phyloP scores from a whole-genome alignment of 2,329 filamentous ascomycete species.

The Thelonectria discophora region DNA sequence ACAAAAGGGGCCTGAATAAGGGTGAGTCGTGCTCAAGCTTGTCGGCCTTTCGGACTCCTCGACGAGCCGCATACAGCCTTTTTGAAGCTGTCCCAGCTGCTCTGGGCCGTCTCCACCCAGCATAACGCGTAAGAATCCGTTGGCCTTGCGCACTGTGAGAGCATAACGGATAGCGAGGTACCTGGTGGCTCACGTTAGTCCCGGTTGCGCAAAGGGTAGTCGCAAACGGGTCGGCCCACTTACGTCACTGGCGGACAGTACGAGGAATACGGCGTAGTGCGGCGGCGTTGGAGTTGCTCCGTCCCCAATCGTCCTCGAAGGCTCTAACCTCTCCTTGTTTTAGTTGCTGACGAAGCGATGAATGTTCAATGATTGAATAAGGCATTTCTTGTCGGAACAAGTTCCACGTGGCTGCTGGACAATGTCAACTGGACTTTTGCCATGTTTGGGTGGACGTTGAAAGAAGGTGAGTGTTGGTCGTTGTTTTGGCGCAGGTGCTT shows the following conservation, averaged over 20 bases:
- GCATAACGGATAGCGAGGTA: constrained; percentile 46
- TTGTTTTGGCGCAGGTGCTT: too few relatives aligned
- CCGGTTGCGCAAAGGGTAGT: constrained; percentile 12
- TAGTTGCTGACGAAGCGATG: background rate
- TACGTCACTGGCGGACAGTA: constrained; percentile 16
- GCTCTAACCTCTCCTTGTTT: background rate
- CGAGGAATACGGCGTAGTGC: constrained; percentile 28
- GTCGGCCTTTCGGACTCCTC: background rate
- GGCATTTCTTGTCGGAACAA: background rate
- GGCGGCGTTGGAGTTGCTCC: constrained; percentile 21
- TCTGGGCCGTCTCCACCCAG: constrained; percentile 31
- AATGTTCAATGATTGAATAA: background rate
- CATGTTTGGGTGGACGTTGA: too few relatives aligned
- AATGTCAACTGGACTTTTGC: too few relatives aligned
- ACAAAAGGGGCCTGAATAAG: background rate
- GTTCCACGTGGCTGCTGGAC: too few relatives aligned
- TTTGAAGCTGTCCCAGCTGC: constrained; percentile 29
- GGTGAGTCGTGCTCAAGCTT: background rate
- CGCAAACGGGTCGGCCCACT: constrained; percentile 15
- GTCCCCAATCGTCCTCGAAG: constrained; percentile 4
- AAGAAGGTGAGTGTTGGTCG: too few relatives aligned
- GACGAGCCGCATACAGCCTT: constrained; percentile 20
- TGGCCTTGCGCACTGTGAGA: constrained; percentile 33
- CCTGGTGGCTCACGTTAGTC: background rate
- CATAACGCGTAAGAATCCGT: constrained; percentile 43